A percentile compares a stretch with the other conserved stretches of the same genome.
Conservation (phyloP, 208 protist species). For the Leishmania aethiopica region DNA sequence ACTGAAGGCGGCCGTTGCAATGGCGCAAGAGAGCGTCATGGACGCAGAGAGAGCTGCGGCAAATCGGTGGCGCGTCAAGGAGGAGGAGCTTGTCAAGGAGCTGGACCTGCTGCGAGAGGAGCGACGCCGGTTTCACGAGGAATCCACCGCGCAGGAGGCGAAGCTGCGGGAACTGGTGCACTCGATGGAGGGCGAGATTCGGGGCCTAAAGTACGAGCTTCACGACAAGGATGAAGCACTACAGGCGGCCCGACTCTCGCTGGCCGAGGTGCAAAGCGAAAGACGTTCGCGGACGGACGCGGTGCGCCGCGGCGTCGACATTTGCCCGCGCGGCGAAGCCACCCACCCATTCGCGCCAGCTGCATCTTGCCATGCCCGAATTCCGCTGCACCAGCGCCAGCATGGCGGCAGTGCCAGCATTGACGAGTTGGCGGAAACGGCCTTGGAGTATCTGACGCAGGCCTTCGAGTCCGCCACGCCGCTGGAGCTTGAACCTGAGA, state of each 20-base stretch:
- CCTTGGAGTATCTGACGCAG: slow-evolving; percentile 34
- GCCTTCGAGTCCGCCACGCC: slow-evolving; percentile 21
- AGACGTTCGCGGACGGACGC: not conserved
- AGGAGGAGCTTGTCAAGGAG: slow-evolving; percentile 65
- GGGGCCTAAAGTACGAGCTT: slow-evolving; percentile 14
- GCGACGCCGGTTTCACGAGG: slow-evolving; percentile 30
- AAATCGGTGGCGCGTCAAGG: slow-evolving; percentile 46
- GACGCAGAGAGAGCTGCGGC: slow-evolving; percentile 30
- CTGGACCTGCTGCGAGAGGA: slow-evolving; percentile 66
- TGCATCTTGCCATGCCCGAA: not conserved
- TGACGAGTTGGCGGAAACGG: slow-evolving; percentile 26
- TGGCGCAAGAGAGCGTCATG: slow-evolving; percentile 15
- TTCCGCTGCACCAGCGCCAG: not conserved
- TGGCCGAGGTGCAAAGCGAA: not conserved
- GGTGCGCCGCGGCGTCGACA: not conserved
- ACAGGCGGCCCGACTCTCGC: slow-evolving; percentile 12
- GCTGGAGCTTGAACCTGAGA: slow-evolving; percentile 54
- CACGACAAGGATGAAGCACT: slow-evolving; percentile 25
- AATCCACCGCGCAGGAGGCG: slow-evolving; percentile 28
- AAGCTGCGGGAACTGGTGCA: slow-evolving; percentile 40
- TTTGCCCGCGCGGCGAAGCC: no score
- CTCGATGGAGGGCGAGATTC: slow-evolving; percentile 44
- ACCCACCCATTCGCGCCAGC: not conserved
- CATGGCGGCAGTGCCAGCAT: not conserved
- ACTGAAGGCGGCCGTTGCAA: slow-evolving; percentile 37